phyloP scores from a whole-genome alignment of 2,329 filamentous ascomycete genomes.

The Penicillium sp. region DNA sequence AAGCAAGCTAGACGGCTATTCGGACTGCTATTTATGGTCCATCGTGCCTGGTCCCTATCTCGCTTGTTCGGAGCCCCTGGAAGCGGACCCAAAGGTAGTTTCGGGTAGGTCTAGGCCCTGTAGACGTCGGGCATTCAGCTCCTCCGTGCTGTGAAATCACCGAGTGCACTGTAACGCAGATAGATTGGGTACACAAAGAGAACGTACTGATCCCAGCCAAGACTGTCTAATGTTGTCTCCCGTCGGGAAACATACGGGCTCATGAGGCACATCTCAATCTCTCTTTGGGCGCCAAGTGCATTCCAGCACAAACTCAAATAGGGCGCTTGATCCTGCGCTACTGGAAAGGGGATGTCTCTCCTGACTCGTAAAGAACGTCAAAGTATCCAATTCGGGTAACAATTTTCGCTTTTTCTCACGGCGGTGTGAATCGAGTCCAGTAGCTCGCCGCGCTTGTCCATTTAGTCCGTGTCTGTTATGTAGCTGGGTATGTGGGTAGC shows the following conservation, averaged over 20 bases:
- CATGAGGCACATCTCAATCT: not conserved
- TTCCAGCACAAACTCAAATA: conserved; percentile 17
- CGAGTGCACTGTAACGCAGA: not conserved
- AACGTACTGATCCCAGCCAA: not conserved
- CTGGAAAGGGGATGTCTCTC: conserved; percentile 15
- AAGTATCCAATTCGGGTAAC: conserved; percentile 2
- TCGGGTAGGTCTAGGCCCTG: conserved; percentile 9
- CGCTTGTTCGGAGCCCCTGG: conserved; percentile 4
- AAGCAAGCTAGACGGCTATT: not conserved
- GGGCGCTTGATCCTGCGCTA: conserved; percentile 10
- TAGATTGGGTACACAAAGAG: not conserved
- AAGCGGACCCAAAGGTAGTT: conserved; percentile 10
- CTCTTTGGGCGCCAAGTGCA: conserved; percentile 1
- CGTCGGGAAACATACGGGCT: not conserved
- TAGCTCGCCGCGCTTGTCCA: not conserved
- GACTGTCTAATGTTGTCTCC: not conserved
- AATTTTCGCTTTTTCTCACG: not conserved
- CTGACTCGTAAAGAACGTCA: conserved; percentile 9
- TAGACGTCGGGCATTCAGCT: not conserved
- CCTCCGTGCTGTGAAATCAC: not conserved
- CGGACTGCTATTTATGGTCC: not conserved
- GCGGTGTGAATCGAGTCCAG: no score
- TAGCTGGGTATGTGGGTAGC: not conserved
- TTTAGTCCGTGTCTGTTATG: not conserved
- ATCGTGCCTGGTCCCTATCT: not conserved